Percentiles rank a stretch among this genome's conserved stretches.
These are phyloP conservation scores for Irpex sp. DNA, from an alignment of 1,284 basidiomycete genomes.

Conservation along the genomic window DNA sequence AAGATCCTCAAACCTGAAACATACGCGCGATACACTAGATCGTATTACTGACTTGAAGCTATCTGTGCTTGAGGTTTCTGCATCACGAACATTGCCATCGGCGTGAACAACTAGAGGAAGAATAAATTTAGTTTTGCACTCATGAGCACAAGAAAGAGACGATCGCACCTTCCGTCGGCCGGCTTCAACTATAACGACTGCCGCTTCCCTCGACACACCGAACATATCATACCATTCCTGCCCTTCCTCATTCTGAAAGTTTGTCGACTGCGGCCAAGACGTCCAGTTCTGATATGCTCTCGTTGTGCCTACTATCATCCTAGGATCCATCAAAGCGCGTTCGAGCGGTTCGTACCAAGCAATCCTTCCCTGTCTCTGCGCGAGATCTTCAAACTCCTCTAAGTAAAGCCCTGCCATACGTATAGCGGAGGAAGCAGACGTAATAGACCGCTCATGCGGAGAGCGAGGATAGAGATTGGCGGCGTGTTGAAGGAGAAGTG, in stretches of 20 bases:
- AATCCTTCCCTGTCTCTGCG: slow-evolving; percentile 76
- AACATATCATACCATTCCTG: neutral
- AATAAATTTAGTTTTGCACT: neutral
- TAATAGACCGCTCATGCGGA: slow-evolving; percentile 91
- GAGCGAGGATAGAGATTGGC: slow-evolving; percentile 68
- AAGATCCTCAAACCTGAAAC: too few species aligned
- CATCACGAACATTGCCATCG: neutral
- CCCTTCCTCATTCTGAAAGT: neutral
- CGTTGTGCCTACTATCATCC: neutral
- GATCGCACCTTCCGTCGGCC: neutral
- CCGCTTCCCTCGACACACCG: neutral
- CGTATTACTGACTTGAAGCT: too few species aligned
- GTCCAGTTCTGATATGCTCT: neutral
- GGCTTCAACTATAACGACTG: neutral
- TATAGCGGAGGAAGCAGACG: slow-evolving; percentile 74
- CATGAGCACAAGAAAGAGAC: neutral
- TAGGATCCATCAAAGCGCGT: slow-evolving; percentile 8
- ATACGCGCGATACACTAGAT: too few species aligned
- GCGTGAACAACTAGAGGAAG: neutral
- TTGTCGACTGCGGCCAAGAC: too few species aligned
- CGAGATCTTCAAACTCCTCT: slow-evolving; percentile 91
- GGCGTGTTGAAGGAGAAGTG: slow-evolving; percentile 88
- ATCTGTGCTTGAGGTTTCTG: too few species aligned
- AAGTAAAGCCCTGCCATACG: slow-evolving; percentile 86
- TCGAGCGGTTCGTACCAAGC: slow-evolving; percentile 98